Percentiles rank a stretch among this genome's conserved stretches.
Evolutionary conservation across 2,329 filamentous ascomycete genomes (phyloP).

Genomic region (Colletotrichum tanaceti): DNA sequence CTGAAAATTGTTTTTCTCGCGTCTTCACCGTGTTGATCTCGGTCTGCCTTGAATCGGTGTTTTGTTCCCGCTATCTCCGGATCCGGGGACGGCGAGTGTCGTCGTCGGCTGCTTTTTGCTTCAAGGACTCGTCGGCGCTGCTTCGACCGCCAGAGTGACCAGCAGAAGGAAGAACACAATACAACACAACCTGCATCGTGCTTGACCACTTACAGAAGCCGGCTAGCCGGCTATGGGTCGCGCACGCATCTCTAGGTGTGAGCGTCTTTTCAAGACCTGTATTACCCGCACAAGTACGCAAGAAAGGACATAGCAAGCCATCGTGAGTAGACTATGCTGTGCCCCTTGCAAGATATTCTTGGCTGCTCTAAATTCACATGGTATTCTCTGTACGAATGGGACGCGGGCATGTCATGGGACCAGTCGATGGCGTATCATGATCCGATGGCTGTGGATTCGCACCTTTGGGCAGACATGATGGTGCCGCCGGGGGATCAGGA

Average conservation of each 20-base stretch:
- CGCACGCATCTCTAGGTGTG: conserved; percentile 52
- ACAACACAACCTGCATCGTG: neutral
- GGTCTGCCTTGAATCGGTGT: conserved; percentile 2
- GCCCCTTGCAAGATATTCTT: neutral
- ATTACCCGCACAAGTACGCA: conserved; percentile 59
- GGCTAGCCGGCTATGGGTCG: neutral
- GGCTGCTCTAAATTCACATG: too few relatives aligned
- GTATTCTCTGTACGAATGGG: neutral
- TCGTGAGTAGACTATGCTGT: conserved; percentile 55
- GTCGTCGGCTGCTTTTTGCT: neutral
- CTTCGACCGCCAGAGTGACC: neutral
- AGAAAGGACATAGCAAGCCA: conserved; percentile 59
- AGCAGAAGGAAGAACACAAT: neutral
- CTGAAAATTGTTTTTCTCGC: too few relatives aligned
- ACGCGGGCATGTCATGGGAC: conserved; percentile 2
- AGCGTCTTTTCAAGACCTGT: conserved; percentile 61
- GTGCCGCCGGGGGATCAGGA: neutral
- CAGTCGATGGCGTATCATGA: neutral
- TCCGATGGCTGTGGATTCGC: neutral
- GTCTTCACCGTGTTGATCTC: neutral
- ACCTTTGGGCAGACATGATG: neutral
- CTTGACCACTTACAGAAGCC: neutral
- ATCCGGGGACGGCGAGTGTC: neutral
- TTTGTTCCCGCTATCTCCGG: conserved; percentile 16
- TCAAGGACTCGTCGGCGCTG: neutral